Evolutionary conservation across 805 yeast genomes (phyloP).

Genomic region (Kodamaea leandrae): DNA sequence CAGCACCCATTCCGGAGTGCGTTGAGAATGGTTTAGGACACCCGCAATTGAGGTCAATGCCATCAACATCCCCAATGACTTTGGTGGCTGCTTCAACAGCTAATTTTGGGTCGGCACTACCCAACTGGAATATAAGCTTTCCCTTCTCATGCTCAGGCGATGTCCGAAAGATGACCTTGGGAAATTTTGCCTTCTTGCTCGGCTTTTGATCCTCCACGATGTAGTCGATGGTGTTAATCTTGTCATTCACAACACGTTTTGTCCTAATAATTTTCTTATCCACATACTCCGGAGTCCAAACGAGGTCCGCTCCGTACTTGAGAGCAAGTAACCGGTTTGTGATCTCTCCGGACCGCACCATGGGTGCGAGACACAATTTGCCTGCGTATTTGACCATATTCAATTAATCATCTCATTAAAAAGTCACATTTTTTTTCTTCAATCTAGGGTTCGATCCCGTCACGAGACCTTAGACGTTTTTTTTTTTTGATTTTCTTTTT

Average conservation of each 20-base stretch:
- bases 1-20: slow-evolving; percentile 98
- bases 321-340: slow-evolving; percentile 83
- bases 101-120: slow-evolving; percentile 76
- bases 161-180: slow-evolving; percentile 71
- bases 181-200: slow-evolving; percentile 43
- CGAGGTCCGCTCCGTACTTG: slow-evolving; percentile 86
- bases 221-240: slow-evolving; percentile 61
- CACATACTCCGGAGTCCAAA: slow-evolving; percentile 91
- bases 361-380: slow-evolving; percentile 86
- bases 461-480: background rate
- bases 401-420: background rate
- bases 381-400: slow-evolving; percentile 57
- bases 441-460: background rate
- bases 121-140: slow-evolving; percentile 82
- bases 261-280: slow-evolving; percentile 81
- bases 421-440: background rate
- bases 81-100: slow-evolving; percentile 87
- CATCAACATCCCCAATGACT: slow-evolving; percentile 84
- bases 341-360: slow-evolving; percentile 95
- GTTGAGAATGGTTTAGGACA: slow-evolving; percentile 95
- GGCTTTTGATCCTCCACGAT: slow-evolving; percentile 28
- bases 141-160: slow-evolving; percentile 59
- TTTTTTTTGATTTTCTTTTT: background rate
- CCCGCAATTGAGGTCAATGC: slow-evolving; percentile 92
- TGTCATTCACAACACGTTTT: slow-evolving; percentile 56